A percentile compares a stretch with the other conserved stretches of the same genome.
Conservation (phyloP, 192 early-diverging fungal species). For the Backusella tarrabulga region DNA sequence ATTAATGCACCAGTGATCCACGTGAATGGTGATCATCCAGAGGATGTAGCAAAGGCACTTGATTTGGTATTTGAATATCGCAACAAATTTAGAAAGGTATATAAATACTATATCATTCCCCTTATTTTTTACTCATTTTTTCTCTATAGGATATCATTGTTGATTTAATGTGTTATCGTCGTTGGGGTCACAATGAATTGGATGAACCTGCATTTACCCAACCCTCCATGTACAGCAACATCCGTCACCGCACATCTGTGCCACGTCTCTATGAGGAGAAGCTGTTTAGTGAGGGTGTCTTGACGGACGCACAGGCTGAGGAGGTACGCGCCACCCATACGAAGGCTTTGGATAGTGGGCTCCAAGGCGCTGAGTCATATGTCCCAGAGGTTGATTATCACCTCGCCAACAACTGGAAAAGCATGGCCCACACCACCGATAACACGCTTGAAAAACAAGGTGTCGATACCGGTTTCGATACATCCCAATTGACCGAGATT, state of each 20-base stretch:
- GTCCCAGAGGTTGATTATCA: constrained; percentile 54
- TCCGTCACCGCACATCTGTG: constrained; percentile 80
- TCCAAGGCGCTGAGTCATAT: constrained; percentile 60
- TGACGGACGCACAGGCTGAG: constrained; percentile 42
- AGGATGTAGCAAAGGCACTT: constrained; percentile 87
- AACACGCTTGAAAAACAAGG: neutral
- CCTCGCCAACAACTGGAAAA: constrained; percentile 79
- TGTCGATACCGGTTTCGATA: constrained; percentile 61
- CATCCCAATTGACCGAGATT: constrained; percentile 62
- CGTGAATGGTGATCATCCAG: constrained; percentile 94
- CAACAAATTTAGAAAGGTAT: constrained; percentile 86
- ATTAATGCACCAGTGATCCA: constrained; percentile 95
- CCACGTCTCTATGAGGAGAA: constrained; percentile 85
- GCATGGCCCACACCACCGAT: constrained; percentile 59
- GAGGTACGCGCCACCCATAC: constrained; percentile 59
- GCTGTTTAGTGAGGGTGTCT: constrained; percentile 53
- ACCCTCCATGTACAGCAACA: constrained; percentile 95
- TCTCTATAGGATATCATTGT: constrained; percentile 76
- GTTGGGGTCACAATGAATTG: constrained; percentile 97
- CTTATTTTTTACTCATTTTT: neutral
- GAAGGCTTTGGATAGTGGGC: constrained; percentile 54
- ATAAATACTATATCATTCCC: neutral
- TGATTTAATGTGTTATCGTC: constrained; percentile 92
- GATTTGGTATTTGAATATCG: constrained; percentile 88
- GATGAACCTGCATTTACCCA: constrained; percentile 98